phyloP scores from a whole-genome alignment of 805 yeast species.

The Metschnikowia baotianmanensis region DNA sequence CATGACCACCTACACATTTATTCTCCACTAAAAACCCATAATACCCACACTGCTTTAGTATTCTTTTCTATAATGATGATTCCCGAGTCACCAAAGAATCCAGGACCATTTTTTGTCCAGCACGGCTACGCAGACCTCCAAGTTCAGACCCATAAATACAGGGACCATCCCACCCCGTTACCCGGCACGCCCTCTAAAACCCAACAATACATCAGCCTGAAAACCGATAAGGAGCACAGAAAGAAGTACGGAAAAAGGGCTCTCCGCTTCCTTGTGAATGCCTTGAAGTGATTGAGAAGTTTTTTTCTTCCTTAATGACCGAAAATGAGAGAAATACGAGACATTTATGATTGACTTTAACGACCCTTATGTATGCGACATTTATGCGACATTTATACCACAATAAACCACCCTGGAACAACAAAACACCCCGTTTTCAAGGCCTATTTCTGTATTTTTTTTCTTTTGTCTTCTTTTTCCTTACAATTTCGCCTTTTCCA shows the following conservation, averaged over 20 bases:
- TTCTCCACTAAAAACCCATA: too few species aligned
- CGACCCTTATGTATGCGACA: too few species aligned
- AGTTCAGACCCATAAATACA: slow-evolving; percentile 30
- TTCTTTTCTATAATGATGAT: slow-evolving; percentile 21
- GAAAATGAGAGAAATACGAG: too few species aligned
- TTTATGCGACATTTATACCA: too few species aligned
- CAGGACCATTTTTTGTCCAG: slow-evolving; percentile 28
- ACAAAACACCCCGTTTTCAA: not conserved
- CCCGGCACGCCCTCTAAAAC: slow-evolving; percentile 26
- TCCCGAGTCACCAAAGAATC: slow-evolving; percentile 31
- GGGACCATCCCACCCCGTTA: slow-evolving; percentile 35
- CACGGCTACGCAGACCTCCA: slow-evolving; percentile 32
- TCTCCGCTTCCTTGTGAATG: slow-evolving; percentile 22
- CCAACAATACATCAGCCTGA: slow-evolving; percentile 25
- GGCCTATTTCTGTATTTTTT: too few species aligned
- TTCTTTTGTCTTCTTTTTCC: not conserved
- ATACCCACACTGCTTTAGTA: too few species aligned
- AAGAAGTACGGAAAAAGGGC: slow-evolving; percentile 31
- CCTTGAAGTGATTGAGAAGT: slow-evolving; percentile 24
- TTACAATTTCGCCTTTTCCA: slow-evolving; percentile 3
- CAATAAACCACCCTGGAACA: too few species aligned
- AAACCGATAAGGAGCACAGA: slow-evolving; percentile 32
- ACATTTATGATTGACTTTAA: too few species aligned
- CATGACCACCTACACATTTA: too few species aligned
- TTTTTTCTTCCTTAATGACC: too few species aligned